These are phyloP conservation scores for Zychaea mexicana DNA, from an alignment of 371 early-diverging fungal species.

Conservation along the genomic window DNA sequence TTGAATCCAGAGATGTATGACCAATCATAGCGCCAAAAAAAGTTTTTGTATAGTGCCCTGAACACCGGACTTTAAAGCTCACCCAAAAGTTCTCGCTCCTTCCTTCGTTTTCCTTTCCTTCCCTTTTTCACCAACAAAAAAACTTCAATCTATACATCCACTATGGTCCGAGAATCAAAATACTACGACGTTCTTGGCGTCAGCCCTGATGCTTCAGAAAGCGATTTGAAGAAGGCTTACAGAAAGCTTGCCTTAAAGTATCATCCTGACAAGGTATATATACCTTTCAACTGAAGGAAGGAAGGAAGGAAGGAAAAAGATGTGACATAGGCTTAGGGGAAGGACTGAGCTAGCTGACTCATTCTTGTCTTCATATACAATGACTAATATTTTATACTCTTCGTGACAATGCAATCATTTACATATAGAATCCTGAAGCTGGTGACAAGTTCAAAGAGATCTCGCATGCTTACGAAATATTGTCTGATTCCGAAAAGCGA, in stretches of 20 bases:
- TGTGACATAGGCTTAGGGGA: not conserved
- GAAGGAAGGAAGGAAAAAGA: not conserved
- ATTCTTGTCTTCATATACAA: not conserved
- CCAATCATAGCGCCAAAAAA: no score
- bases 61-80: no score
- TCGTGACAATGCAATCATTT: not conserved
- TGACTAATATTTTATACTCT: not conserved
- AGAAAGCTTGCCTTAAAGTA: constrained; percentile 90
- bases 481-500: constrained; percentile 85
- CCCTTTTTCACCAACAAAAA: not conserved
- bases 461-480: constrained; percentile 92
- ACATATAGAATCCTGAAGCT: constrained; percentile 73
- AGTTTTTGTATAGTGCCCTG: no score
- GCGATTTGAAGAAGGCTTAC: constrained; percentile 91
- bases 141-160: not conserved
- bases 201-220: constrained; percentile 75
- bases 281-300: not conserved
- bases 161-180: constrained; percentile 85
- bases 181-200: constrained; percentile 94
- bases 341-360: not conserved
- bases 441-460: constrained; percentile 93
- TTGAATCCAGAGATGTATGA: no score
- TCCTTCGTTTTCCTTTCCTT: not conserved
- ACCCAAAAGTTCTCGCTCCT: not conserved
- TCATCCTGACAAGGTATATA: constrained; percentile 91